These are phyloP conservation scores for Yamadazyma sp. DNA, from an alignment of 1,139 yeast species.

Conservation along the genomic window DNA sequence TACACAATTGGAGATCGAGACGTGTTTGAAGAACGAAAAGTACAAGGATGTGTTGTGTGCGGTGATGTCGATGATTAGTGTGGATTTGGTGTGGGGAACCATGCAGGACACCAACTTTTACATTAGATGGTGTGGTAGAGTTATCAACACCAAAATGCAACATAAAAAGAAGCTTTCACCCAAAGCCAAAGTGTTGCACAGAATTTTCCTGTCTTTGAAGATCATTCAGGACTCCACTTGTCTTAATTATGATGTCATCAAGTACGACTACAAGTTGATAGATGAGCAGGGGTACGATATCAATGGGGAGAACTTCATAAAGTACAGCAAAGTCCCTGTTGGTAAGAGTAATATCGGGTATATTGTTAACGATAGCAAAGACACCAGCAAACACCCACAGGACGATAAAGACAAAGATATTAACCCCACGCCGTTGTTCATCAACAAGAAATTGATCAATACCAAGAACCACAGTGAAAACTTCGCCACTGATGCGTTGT, in stretches of 20 bases:
- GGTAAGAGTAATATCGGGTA: slow-evolving; percentile 12
- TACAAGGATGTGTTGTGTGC: slow-evolving; percentile 86
- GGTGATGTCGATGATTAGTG: slow-evolving; percentile 81
- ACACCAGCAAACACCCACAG: neutral
- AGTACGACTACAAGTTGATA: slow-evolving; percentile 32
- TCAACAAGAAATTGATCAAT: slow-evolving; percentile 43
- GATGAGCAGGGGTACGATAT: slow-evolving; percentile 39
- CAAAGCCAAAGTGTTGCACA: slow-evolving; percentile 74
- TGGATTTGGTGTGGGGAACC: slow-evolving; percentile 89
- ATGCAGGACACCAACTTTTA: slow-evolving; percentile 83
- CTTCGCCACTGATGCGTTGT: slow-evolving; percentile 76
- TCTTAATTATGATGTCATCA: slow-evolving; percentile 37
- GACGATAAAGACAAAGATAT: slow-evolving; percentile 3
- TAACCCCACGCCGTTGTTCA: slow-evolving; percentile 41
- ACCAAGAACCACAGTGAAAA: slow-evolving; percentile 51
- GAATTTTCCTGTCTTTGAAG: slow-evolving; percentile 74
- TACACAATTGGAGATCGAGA: slow-evolving; percentile 38
- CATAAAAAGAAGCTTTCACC: slow-evolving; percentile 66
- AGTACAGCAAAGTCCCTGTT: slow-evolving; percentile 19
- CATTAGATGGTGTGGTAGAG: slow-evolving; percentile 73
- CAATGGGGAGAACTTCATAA: slow-evolving; percentile 43
- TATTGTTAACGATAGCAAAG: slow-evolving; percentile 13
- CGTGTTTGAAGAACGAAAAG: slow-evolving; percentile 63
- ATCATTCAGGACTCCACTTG: slow-evolving; percentile 74
- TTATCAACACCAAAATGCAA: slow-evolving; percentile 67